A percentile compares a stretch with the other conserved stretches of the same genome.
phyloP scores from a whole-genome alignment of 2,329 filamentous ascomycete species.

The Zasmidium angulare region DNA sequence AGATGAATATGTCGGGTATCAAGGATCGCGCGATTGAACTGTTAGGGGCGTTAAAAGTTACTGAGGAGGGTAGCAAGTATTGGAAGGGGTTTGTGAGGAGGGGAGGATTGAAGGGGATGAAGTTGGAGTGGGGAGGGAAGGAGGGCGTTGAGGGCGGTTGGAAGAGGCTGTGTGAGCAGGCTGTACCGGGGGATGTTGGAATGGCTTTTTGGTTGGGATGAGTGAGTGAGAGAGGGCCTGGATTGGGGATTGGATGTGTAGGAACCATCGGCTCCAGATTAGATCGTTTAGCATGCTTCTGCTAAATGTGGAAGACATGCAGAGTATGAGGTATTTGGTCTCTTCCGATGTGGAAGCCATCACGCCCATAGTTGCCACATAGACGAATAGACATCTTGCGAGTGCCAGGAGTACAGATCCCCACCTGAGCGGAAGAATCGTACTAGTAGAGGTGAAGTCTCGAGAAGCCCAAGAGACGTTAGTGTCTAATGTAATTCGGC shows the following conservation, averaged over 20 bases:
- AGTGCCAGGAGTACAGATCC: too few species aligned
- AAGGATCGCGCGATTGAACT: constrained; percentile 9
- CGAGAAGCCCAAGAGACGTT: too few species aligned
- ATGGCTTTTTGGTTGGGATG: background rate
- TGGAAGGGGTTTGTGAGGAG: constrained; percentile 15
- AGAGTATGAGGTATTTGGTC: too few species aligned
- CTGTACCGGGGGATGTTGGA: background rate
- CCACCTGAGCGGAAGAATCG: too few species aligned
- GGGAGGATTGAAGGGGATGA: constrained; percentile 3
- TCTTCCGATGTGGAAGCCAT: too few species aligned
- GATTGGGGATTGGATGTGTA: background rate
- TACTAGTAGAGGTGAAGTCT: too few species aligned
- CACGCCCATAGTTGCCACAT: too few species aligned
- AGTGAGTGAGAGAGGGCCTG: background rate
- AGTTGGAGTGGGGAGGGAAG: constrained; percentile 10
- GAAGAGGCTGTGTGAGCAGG: constrained; percentile 9
- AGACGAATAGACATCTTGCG: too few species aligned
- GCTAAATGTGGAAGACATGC: too few species aligned
- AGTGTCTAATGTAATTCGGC: too few species aligned
- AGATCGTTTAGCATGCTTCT: too few species aligned
- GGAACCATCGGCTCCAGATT: too few species aligned
- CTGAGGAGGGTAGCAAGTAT: constrained; percentile 1
- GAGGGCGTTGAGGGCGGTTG: constrained; percentile 16
- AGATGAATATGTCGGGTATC: constrained; percentile 22
- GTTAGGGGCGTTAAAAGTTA: constrained; percentile 14